Evolutionary conservation across 1,284 basidiomycete species (phyloP).

Genomic region (Puccinia polysora): DNA sequence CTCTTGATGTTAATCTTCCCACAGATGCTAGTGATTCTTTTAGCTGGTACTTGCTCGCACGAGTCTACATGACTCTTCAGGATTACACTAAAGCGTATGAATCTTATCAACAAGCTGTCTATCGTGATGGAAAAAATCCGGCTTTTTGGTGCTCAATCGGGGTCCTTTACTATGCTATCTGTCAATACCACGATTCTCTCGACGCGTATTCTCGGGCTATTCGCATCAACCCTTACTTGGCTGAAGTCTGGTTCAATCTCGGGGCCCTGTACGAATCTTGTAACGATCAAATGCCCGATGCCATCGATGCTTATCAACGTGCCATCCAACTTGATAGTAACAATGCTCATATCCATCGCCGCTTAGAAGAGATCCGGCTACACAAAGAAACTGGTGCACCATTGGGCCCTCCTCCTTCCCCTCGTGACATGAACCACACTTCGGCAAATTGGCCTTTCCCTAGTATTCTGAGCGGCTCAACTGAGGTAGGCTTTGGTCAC

Average conservation of each 20-base stretch:
- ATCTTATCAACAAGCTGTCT: constrained; percentile 97
- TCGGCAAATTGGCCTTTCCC: constrained; percentile 42
- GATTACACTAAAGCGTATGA: constrained; percentile 99
- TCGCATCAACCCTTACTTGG: constrained; percentile 97
- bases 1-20: constrained; percentile 38
- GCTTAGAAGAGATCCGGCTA: constrained; percentile 56
- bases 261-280: constrained; percentile 95
- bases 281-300: constrained; percentile 98
- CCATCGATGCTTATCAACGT: constrained; percentile 93
- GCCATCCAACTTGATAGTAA: constrained; percentile 81
- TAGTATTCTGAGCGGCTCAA: constrained; percentile 15
- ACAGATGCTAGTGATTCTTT: constrained; percentile 89
- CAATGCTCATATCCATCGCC: constrained; percentile 71
- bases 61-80: constrained; percentile 97
- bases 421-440: constrained; percentile 48
- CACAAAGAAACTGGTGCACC: constrained; percentile 47
- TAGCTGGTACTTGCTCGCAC: constrained; percentile 96
- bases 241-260: constrained; percentile 98
- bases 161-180: constrained; percentile 98
- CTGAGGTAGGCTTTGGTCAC: constrained; percentile 24
- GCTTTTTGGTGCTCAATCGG: constrained; percentile 99
- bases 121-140: constrained; percentile 95
- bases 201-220: constrained; percentile 98
- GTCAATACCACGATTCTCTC: constrained; percentile 94
- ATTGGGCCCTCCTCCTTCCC: constrained; percentile 47